These are phyloP conservation scores for Naumovozyma castellii DNA, from an alignment of 805 yeast genomes.

Conservation along the genomic window DNA sequence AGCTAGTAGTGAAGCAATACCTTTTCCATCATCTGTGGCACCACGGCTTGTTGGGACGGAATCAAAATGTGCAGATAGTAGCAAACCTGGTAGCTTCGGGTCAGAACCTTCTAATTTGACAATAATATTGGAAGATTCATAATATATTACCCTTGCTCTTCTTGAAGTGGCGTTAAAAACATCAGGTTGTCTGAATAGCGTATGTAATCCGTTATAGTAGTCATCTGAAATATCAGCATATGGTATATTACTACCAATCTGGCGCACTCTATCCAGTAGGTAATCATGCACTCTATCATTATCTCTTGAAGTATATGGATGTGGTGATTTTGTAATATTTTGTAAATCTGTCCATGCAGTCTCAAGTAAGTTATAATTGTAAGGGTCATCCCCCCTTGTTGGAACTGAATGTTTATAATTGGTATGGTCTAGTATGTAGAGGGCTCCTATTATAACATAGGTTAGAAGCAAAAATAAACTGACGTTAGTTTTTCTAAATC, in stretches of 20 bases:
- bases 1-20: constrained; percentile 72
- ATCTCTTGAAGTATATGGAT: constrained; percentile 70
- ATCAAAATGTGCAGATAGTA: constrained; percentile 81
- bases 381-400: constrained; percentile 30
- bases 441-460: constrained; percentile 33
- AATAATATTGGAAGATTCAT: constrained; percentile 72
- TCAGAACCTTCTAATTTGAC: constrained; percentile 64
- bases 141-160: constrained; percentile 50
- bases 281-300: constrained; percentile 72
- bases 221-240: constrained; percentile 33
- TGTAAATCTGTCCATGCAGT: constrained; percentile 66
- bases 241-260: constrained; percentile 22
- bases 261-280: constrained; percentile 36
- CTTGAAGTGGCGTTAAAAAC: constrained; percentile 36
- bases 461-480: constrained; percentile 47
- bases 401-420: constrained; percentile 15
- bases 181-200: constrained; percentile 43
- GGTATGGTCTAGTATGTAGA: constrained; percentile 26
- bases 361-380: constrained; percentile 29
- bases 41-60: constrained; percentile 83
- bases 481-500: constrained; percentile 66
- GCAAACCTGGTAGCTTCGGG: constrained; percentile 49
- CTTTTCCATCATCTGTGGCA: constrained; percentile 88
- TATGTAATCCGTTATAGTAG: constrained; percentile 31
- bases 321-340: constrained; percentile 52